These are phyloP conservation scores for Aristolochia californica DNA, from an alignment of 164 flowering plant genomes.

Conservation along the genomic window DNA sequence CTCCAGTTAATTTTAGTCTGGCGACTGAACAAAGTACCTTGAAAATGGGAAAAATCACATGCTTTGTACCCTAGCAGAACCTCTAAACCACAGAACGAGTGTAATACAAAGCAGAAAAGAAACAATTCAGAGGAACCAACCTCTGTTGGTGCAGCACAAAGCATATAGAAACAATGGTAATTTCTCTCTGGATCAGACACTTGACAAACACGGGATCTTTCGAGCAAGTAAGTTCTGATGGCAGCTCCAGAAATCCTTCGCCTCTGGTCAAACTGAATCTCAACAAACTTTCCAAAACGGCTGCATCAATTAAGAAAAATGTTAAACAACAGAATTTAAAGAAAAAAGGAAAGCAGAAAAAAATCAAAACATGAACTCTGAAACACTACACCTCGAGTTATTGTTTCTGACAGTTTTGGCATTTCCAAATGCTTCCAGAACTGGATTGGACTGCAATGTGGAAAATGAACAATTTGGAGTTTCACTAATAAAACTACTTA, in stretches of 20 bases:
- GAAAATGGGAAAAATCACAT: no score
- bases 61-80: no score
- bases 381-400: conserved; percentile 67
- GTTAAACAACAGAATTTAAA: conserved; percentile 2
- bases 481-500: not conserved
- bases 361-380: not conserved
- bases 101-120: no score
- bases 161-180: conserved; percentile 99
- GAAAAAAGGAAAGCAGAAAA: not conserved
- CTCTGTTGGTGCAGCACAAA: conserved; percentile 96
- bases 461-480: not conserved
- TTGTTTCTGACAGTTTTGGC: conserved; percentile 98
- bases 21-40: no score
- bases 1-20: no score
- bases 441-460: conserved; percentile 88
- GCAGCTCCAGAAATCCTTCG: conserved; percentile 99
- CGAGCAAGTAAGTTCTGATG: conserved; percentile 89
- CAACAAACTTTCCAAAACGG: conserved; percentile 99
- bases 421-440: conserved; percentile 98
- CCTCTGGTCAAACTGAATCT: conserved; percentile 79
- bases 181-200: conserved; percentile 97
- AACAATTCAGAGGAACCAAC: conserved; percentile 25
- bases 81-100: not conserved
- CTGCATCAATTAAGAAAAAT: conserved; percentile 31
- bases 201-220: conserved; percentile 98